Base-by-base conservation (phyloP, 2,329 filamentous ascomycete genomes). In the Alternaria sp. region DNA sequence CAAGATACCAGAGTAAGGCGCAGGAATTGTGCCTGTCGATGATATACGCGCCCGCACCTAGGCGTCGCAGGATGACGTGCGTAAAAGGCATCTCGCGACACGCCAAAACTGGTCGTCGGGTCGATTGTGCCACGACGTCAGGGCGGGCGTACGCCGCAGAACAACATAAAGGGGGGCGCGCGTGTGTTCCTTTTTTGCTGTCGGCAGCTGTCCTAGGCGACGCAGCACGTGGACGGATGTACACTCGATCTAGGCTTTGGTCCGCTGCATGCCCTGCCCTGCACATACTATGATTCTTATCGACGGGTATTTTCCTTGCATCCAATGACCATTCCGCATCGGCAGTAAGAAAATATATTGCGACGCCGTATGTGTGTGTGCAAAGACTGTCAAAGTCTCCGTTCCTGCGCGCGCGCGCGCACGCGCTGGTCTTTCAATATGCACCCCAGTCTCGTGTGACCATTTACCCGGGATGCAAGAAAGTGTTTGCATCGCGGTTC, bases 401-500 rank as follows among this genome's bases (percentile, higher is more conserved):
- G n/a, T 14, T 48, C 27, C 44, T n/a, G 25, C 25, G 25, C 25
- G 25, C 25, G 25, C 25, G 6, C 25, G 25, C 25, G 2, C 25
- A 7, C 7, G 43, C 14, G 44, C 45, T 48, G n/a, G 51, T 56
- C 53, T 11, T 40, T 20, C 8, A 18, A 58, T 62, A 36, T 52
- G 32, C 22, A 46, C 53, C 54, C 62, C 54, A 46, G 52, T 49
- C 16, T 16, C 18, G 7, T 56, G 57, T 56, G 59, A n/a, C 63
- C 59, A 41, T 65, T 65, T 65, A 65, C 45, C 59, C 62, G 62
- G 60, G 63, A 57, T 34, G 25, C 25, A 48, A 41, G 25, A 32
- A 49, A 58, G 14, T 36, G 12, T n/a, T n/a, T 55, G 36, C 11
- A 16, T 30, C 44, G 44, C 27, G 44, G 16, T 16, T 30, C 25